Conservation (phyloP, 1,139 yeast genomes). For the Yamadazyma diospyri region DNA sequence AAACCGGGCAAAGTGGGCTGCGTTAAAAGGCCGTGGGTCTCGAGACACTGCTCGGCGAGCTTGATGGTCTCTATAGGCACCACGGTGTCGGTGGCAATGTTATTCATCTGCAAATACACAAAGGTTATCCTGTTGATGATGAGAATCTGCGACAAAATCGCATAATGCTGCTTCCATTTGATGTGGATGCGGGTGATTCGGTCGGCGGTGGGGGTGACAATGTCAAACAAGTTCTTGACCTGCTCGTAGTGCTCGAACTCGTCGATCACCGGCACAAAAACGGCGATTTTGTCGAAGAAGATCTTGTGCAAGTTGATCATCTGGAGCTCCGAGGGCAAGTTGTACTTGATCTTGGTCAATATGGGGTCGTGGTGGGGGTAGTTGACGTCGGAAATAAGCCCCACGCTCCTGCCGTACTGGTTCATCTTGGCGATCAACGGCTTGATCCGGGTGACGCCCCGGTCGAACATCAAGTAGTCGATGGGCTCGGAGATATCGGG, state of each 20-base stretch:
- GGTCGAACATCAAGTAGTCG: constrained; percentile 7
- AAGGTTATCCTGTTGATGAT: constrained; percentile 24
- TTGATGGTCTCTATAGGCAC: constrained; percentile 29
- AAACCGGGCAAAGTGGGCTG: constrained; percentile 45
- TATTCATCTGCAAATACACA: constrained; percentile 22
- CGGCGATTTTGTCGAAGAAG: constrained; percentile 41
- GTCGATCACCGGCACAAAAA: constrained; percentile 46
- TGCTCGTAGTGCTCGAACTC: constrained; percentile 25
- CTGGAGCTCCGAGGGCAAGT: constrained; percentile 10
- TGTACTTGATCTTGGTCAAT: constrained; percentile 6
- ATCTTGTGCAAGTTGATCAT: constrained; percentile 11
- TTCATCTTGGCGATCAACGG: constrained; percentile 4
- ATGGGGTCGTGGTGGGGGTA: constrained; percentile 2
- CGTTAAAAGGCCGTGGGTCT: constrained; percentile 32
- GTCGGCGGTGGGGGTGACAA: constrained; percentile 15
- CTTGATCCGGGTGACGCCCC: constrained; percentile 5
- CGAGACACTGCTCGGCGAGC: constrained; percentile 31
- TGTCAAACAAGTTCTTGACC: constrained; percentile 16
- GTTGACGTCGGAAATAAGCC: constrained; percentile 7
- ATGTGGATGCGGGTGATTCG: constrained; percentile 17
- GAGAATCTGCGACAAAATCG: constrained; percentile 23
- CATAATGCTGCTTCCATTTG: constrained; percentile 24
- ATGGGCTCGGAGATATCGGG: constrained; percentile 6
- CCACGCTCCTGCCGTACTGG: constrained; percentile 8
- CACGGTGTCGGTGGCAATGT: constrained; percentile 15